A percentile compares a stretch with the other conserved stretches of the same genome.
phyloP scores from a whole-genome alignment of 805 yeast species.

The Scheffersomyces lignosus region DNA sequence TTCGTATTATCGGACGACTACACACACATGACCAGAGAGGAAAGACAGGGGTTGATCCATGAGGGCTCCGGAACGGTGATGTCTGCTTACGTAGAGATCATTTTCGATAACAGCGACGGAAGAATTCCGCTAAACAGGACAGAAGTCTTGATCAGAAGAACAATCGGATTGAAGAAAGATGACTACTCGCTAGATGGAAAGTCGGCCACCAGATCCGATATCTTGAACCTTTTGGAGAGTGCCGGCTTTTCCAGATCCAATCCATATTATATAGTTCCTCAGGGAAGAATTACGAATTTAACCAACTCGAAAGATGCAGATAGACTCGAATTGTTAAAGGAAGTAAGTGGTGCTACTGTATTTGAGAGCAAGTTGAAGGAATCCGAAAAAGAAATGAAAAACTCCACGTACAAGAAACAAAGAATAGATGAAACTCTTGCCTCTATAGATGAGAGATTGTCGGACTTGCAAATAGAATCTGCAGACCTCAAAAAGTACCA shows the following conservation, averaged over 20 bases:
- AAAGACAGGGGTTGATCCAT: slow-evolving; percentile 81
- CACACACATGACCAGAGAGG: slow-evolving; percentile 79
- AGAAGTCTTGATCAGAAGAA: slow-evolving; percentile 77
- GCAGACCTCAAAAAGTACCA: slow-evolving; percentile 73
- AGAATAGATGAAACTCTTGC: slow-evolving; percentile 72
- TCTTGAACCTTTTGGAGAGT: slow-evolving; percentile 78
- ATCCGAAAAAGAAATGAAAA: slow-evolving; percentile 75
- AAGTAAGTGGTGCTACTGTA: slow-evolving; percentile 92
- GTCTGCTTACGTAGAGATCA: slow-evolving; percentile 90
- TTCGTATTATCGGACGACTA: slow-evolving; percentile 91
- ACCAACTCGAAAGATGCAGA: slow-evolving; percentile 89
- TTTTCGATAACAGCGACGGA: slow-evolving; percentile 77
- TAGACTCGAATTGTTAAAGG: slow-evolving; percentile 75
- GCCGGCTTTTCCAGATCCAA: slow-evolving; percentile 91
- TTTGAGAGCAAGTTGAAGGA: slow-evolving; percentile 82
- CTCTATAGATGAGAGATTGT: slow-evolving; percentile 68
- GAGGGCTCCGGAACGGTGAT: slow-evolving; percentile 89
- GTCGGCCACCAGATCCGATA: slow-evolving; percentile 75
- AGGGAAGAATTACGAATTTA: slow-evolving; percentile 84
- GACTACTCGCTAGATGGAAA: slow-evolving; percentile 84
- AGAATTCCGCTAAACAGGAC: slow-evolving; percentile 69
- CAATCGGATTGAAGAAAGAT: slow-evolving; percentile 91
- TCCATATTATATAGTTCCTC: slow-evolving; percentile 96
- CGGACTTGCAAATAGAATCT: slow-evolving; percentile 79
- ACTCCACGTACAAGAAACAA: slow-evolving; percentile 65